Conservation (phyloP, 495 filamentous ascomycete species). For the Daldinia bambusicola region DNA sequence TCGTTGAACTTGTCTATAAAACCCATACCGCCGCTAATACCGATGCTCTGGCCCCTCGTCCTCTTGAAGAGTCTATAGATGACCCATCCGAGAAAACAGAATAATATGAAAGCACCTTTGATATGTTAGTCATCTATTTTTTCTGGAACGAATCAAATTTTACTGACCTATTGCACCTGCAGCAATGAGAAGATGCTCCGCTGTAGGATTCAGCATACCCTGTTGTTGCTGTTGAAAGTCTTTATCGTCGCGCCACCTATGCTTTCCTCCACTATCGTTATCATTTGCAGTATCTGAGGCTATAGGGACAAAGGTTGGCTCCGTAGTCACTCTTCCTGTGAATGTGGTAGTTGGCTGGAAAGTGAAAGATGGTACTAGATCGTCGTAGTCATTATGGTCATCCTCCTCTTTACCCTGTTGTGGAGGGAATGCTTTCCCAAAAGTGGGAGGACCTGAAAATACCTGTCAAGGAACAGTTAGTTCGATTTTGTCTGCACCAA, state of each 20-base stretch:
- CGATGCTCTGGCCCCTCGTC: constrained; percentile 32
- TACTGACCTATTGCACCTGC: constrained; percentile 61
- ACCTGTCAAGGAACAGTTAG: constrained; percentile 19
- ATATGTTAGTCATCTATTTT: constrained; percentile 8
- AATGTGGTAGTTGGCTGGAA: constrained; percentile 4
- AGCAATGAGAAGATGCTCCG: constrained; percentile 59
- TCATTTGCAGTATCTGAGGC: constrained; percentile 6
- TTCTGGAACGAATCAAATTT: not conserved
- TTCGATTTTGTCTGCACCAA: not conserved
- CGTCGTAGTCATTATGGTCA: not conserved
- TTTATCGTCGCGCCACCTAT: constrained; percentile 27
- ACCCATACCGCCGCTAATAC: constrained; percentile 17
- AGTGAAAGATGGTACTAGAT: not conserved
- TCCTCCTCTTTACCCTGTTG: constrained; percentile 20
- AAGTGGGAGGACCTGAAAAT: not conserved
- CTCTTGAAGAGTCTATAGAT: constrained; percentile 52
- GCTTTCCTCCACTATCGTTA: constrained; percentile 25
- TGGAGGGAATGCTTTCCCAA: not conserved
- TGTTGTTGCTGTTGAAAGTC: not conserved
- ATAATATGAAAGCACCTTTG: constrained; percentile 54
- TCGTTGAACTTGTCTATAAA: constrained; percentile 29
- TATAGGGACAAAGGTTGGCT: not conserved
- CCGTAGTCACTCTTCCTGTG: not conserved
- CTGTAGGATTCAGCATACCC: constrained; percentile 47
- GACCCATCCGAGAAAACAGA: constrained; percentile 55